phyloP scores from a whole-genome alignment of 108 stramenopile species.

The Fragilaria radians region DNA sequence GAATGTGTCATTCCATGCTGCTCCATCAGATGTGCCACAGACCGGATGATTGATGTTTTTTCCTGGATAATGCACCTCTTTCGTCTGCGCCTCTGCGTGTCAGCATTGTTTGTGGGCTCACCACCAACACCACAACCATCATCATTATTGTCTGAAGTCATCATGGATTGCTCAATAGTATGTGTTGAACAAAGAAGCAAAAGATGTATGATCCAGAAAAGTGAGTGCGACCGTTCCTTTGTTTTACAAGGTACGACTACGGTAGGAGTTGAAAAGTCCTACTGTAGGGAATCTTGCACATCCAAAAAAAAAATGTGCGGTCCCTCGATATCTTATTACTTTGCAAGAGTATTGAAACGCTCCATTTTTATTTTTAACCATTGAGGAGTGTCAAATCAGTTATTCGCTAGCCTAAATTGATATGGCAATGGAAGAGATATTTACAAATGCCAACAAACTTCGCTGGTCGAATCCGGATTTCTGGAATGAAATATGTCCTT shows the following conservation, averaged over 20 bases:
- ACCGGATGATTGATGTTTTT: not conserved
- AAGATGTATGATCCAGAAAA: not conserved
- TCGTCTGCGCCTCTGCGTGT: not conserved
- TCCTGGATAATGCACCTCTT: not conserved
- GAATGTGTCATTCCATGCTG: not conserved
- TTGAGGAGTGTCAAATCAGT: too few species aligned
- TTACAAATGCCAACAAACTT: too few species aligned
- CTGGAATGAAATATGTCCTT: too few species aligned
- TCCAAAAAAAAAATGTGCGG: not conserved
- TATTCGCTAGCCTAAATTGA: too few species aligned
- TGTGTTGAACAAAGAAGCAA: not conserved
- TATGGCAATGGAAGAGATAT: too few species aligned
- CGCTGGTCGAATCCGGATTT: too few species aligned
- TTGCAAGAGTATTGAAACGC: too few species aligned
- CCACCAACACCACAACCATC: not conserved
- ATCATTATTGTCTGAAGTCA: not conserved
- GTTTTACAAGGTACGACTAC: not conserved
- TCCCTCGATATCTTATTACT: too few species aligned
- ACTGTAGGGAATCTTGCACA: not conserved
- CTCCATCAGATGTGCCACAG: not conserved
- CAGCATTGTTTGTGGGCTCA: not conserved
- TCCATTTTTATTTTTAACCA: too few species aligned
- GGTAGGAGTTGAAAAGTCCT: not conserved
- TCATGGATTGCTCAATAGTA: not conserved
- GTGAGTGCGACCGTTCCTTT: not conserved